Evolutionary conservation across 1,284 basidiomycete genomes (phyloP).

Genomic region (Puccinia novopanici): DNA sequence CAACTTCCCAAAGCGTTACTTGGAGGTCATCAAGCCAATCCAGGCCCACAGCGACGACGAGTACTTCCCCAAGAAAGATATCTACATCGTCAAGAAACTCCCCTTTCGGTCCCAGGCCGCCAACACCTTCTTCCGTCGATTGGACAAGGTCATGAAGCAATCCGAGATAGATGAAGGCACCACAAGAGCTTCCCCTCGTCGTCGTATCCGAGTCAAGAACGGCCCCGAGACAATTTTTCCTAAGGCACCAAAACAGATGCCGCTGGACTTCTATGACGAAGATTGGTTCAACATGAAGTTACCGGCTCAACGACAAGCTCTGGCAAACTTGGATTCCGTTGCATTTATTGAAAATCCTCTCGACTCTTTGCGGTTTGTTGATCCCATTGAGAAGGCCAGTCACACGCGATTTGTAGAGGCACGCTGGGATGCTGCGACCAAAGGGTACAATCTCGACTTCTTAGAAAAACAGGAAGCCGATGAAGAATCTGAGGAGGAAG

Average conservation of each 20-base stretch:
- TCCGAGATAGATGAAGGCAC: not conserved
- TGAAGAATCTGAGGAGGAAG: not conserved
- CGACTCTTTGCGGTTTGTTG: not conserved
- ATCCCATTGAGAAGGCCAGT: not conserved
- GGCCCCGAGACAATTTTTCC: not conserved
- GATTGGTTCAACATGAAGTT: conserved; percentile 19
- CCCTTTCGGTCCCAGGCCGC: conserved; percentile 3
- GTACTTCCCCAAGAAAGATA: not conserved
- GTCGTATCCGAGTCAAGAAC: conserved; percentile 11
- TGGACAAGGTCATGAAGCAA: conserved; percentile 21
- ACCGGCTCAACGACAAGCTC: conserved; percentile 1
- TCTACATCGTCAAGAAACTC: conserved; percentile 20
- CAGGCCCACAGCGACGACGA: no score
- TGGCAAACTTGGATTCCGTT: no score
- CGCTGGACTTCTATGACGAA: conserved; percentile 15
- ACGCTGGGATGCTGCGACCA: conserved; percentile 7
- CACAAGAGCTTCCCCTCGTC: not conserved
- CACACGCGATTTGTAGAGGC: not conserved
- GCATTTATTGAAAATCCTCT: not conserved
- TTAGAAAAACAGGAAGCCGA: not conserved
- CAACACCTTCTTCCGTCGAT: conserved; percentile 15
- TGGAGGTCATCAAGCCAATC: not conserved
- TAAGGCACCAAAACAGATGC: conserved; percentile 8
- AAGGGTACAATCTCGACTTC: not conserved
- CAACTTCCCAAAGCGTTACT: conserved; percentile 15